phyloP scores from a whole-genome alignment of 2,329 filamentous ascomycete genomes.

The Fusarium brevicatenulatum region DNA sequence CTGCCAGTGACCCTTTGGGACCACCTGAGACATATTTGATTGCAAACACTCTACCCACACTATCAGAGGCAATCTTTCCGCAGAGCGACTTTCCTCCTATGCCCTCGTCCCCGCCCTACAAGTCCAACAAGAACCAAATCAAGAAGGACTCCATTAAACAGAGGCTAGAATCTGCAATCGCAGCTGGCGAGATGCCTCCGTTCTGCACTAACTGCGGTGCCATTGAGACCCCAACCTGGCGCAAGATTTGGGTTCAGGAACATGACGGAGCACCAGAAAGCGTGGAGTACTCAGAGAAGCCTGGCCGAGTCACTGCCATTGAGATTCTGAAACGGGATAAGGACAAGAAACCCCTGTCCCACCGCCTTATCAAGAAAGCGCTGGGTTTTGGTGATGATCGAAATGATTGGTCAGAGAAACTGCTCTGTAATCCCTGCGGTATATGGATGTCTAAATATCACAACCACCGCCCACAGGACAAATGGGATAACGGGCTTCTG shows the following conservation, averaged over 20 bases:
- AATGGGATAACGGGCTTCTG: conserved; percentile 76
- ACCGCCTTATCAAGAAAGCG: conserved; percentile 82
- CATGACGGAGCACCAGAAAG: conserved; percentile 75
- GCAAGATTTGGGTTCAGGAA: conserved; percentile 87
- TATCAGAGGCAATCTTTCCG: conserved; percentile 54
- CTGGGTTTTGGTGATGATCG: conserved; percentile 71
- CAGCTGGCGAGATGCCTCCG: conserved; percentile 84
- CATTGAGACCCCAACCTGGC: conserved; percentile 96
- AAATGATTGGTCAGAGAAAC: conserved; percentile 73
- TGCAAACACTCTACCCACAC: conserved; percentile 30
- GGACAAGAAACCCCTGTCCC: conserved; percentile 70
- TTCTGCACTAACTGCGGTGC: conserved; percentile 94
- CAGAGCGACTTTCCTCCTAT: conserved; percentile 55
- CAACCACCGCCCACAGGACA: conserved; percentile 81
- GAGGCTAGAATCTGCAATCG: conserved; percentile 70
- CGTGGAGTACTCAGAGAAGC: conserved; percentile 77
- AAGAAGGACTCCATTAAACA: conserved; percentile 71
- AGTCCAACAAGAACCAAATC: conserved; percentile 71
- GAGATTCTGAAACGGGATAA: conserved; percentile 72
- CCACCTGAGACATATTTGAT: conserved; percentile 39
- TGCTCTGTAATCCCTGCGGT: conserved; percentile 95
- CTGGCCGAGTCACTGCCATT: conserved; percentile 79
- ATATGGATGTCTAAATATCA: conserved; percentile 94
- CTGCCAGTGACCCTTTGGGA: conserved; percentile 60
- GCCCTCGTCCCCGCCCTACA: conserved; percentile 56